A percentile compares a stretch with the other conserved stretches of the same genome.
phyloP scores from a whole-genome alignment of 2,329 filamentous ascomycete species.

The Fusarium kyushuense region DNA sequence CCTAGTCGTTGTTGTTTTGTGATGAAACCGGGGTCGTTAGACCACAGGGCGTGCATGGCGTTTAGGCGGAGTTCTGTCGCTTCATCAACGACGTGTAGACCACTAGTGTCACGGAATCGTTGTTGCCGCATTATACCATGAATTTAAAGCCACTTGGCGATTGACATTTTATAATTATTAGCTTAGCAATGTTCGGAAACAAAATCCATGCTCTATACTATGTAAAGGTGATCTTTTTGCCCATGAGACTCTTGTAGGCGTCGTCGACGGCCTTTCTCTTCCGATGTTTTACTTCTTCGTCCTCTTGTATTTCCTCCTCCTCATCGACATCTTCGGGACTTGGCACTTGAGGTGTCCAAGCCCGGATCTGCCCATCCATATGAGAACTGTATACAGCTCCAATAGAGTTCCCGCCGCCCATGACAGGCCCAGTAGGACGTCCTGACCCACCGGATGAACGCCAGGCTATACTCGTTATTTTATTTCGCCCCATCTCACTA shows the following conservation, averaged over 20 bases:
- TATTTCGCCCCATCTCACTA: conserved; percentile 70
- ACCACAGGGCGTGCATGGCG: conserved; percentile 33
- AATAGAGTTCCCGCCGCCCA: conserved; percentile 65
- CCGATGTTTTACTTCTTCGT: conserved; percentile 62
- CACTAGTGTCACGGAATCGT: conserved; percentile 4
- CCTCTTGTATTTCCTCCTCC: conserved; percentile 56
- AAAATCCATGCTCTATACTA: conserved; percentile 29
- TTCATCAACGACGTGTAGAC: conserved; percentile 6
- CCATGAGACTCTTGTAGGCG: conserved; percentile 82
- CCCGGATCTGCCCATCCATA: conserved; percentile 83
- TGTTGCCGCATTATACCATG: conserved; percentile 2
- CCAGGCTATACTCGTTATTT: conserved; percentile 84
- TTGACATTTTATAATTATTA: neutral
- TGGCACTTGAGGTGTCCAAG: conserved; percentile 75
- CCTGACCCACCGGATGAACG: conserved; percentile 70
- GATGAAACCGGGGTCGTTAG: conserved; percentile 23
- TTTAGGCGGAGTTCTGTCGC: conserved; percentile 19
- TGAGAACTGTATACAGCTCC: conserved; percentile 82
- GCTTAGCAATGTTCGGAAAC: neutral
- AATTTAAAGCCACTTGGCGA: conserved; percentile 6
- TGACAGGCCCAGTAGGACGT: conserved; percentile 68
- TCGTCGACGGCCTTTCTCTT: conserved; percentile 85
- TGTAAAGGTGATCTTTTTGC: conserved; percentile 74
- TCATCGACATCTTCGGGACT: conserved; percentile 64
- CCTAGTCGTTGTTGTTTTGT: conserved; percentile 80